phyloP scores from a whole-genome alignment of 176 grass and related monocot genomes.

The Tuctoria greenei region DNA sequence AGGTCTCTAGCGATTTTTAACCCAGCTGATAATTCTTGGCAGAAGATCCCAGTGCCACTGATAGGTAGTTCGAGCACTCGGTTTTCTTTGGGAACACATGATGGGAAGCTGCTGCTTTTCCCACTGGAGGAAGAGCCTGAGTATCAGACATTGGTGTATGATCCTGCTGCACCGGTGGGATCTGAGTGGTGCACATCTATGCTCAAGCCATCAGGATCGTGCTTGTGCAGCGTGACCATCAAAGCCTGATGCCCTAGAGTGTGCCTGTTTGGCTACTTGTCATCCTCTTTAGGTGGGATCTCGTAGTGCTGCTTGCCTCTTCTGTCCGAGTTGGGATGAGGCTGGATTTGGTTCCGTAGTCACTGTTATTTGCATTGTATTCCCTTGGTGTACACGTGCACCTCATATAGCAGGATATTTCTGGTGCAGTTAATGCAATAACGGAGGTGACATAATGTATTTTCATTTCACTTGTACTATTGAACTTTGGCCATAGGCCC shows the following conservation, averaged over 20 bases:
- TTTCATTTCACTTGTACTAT: slow-evolving; percentile 26
- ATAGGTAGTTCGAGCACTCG: slow-evolving; percentile 65
- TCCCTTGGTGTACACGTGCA: background rate
- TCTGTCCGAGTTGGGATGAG: slow-evolving; percentile 7
- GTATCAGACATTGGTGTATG: slow-evolving; percentile 69
- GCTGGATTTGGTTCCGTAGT: background rate
- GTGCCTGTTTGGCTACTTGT: background rate
- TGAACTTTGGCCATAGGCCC: slow-evolving; percentile 15
- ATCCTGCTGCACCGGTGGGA: slow-evolving; percentile 61
- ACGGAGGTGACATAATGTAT: background rate
- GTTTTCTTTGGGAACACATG: slow-evolving; percentile 67
- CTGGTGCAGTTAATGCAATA: background rate
- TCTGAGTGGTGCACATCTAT: slow-evolving; percentile 69
- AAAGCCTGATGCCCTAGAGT: slow-evolving; percentile 45
- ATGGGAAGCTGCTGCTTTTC: slow-evolving; percentile 74
- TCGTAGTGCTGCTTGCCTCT: background rate
- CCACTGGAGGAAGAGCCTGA: slow-evolving; percentile 55
- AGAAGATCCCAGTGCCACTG: slow-evolving; percentile 61
- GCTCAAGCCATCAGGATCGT: slow-evolving; percentile 58
- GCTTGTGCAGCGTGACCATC: slow-evolving; percentile 79
- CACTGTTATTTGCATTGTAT: background rate
- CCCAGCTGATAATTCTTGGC: slow-evolving; percentile 68
- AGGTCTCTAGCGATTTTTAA: slow-evolving; percentile 69
- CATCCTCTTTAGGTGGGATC: slow-evolving; percentile 11
- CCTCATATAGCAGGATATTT: background rate